These are phyloP conservation scores for Trichoderma gracile DNA, from an alignment of 2,329 filamentous ascomycete species.

Conservation along the genomic window DNA sequence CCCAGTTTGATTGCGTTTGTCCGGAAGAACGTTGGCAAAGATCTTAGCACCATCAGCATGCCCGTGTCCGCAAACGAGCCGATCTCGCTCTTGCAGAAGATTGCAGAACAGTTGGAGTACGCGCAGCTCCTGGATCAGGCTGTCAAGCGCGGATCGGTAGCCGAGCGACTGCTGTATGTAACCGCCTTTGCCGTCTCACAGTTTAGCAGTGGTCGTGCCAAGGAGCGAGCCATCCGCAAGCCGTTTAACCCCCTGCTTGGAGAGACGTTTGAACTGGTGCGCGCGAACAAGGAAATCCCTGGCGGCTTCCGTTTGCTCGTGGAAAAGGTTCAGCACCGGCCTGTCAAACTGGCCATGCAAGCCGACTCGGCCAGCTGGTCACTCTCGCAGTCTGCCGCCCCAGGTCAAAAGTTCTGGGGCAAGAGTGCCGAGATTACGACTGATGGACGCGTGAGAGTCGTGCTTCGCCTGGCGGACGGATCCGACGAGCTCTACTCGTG, in stretches of 20 bases:
- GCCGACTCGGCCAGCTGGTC: slow-evolving; percentile 86
- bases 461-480: slow-evolving; percentile 64
- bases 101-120: slow-evolving; percentile 91
- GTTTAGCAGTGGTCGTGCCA: slow-evolving; percentile 78
- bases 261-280: slow-evolving; percentile 90
- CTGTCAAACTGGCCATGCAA: slow-evolving; percentile 89
- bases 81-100: slow-evolving; percentile 79
- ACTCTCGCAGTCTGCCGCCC: slow-evolving; percentile 81
- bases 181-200: slow-evolving; percentile 88
- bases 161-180: slow-evolving; percentile 78
- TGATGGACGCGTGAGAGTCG: slow-evolving; percentile 79
- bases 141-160: slow-evolving; percentile 57
- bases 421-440: slow-evolving; percentile 94
- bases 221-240: slow-evolving; percentile 90
- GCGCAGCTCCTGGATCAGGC: slow-evolving; percentile 79
- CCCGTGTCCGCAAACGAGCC: slow-evolving; percentile 96
- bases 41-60: slow-evolving; percentile 95
- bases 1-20: slow-evolving; percentile 93
- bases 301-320: slow-evolving; percentile 86
- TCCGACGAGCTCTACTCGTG: slow-evolving; percentile 84
- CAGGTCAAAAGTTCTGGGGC: slow-evolving; percentile 97
- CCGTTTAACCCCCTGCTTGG: slow-evolving; percentile 97
- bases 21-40: slow-evolving; percentile 96
- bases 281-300: slow-evolving; percentile 71
- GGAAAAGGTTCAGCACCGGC: slow-evolving; percentile 92